Base-by-base conservation (phyloP, 495 filamentous ascomycete species). In the Pseudoneurospora amorphoporcata region DNA sequence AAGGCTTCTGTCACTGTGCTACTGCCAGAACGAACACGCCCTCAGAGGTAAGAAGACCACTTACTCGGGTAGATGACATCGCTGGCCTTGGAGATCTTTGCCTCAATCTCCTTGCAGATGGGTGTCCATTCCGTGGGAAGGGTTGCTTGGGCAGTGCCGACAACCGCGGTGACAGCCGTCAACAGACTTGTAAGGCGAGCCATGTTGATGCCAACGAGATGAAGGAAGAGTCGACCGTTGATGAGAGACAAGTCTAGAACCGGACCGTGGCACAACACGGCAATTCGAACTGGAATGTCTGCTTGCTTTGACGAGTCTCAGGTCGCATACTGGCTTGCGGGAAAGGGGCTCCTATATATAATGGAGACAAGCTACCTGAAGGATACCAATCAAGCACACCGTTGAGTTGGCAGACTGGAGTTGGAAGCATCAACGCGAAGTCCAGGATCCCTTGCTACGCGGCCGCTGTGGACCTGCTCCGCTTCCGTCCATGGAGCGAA, bases 11-110 rank as follows among this genome's bases (percentile, higher is more conserved):
- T 23, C 23, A 23, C 23, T 23, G 23, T 23, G 23, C 23, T 23
- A 23, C 23, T 23, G 23, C 23, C 23, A 23, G 23, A 23, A 23
- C 23, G 23, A 23, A 23, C 0, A 23, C 23, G 23, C n/a, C n/a
- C n/a, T n/a, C n/a, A n/a, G n/a, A n/a, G 23, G 23, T 23, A 23
- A 23, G 23, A 23, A 23, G n/a, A 23, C 3, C 45, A 47, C 72
- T 40, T 70, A 73, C 72, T 23, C 2, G 72, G 72, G 14, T 32
- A 73, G 7, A 73, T 37, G n/a, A 73, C 68, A 38, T 73, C 45
- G 35, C 41, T 70, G n/a, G 72, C 42, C 4, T 38, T 35, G 10
- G 72, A 73, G 17, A 73, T 35, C 32, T 70, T 70, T 19, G 16
- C 4, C 12, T 73, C n/a, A 32, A 73, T 73, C 72, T 70, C 68